phyloP scores from a whole-genome alignment of 2,329 filamentous ascomycete genomes.

The Paecilomyces niveus region DNA sequence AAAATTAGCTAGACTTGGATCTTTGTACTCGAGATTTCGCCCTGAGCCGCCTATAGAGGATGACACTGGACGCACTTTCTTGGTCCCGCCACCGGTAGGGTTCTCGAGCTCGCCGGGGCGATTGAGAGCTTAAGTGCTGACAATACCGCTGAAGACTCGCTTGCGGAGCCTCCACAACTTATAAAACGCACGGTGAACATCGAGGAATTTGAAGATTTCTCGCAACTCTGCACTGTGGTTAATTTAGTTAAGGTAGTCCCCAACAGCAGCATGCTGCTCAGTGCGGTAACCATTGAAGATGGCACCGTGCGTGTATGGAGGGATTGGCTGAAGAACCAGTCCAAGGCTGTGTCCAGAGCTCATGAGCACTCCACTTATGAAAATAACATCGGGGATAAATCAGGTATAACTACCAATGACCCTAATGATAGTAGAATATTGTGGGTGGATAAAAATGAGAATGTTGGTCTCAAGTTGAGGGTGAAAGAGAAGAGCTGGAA shows the following conservation, averaged over 20 bases:
- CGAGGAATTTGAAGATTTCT: slow-evolving; percentile 65
- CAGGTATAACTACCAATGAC: slow-evolving; percentile 9
- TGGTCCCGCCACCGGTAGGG: not conserved
- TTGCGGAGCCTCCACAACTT: slow-evolving; percentile 7
- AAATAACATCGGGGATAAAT: slow-evolving; percentile 8
- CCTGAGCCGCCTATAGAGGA: slow-evolving; percentile 53
- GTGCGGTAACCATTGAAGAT: slow-evolving; percentile 60
- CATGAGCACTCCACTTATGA: slow-evolving; percentile 13
- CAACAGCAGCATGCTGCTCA: slow-evolving; percentile 54
- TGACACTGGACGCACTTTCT: not conserved
- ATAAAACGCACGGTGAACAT: slow-evolving; percentile 57
- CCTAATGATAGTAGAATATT: slow-evolving; percentile 45
- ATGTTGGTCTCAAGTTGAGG: slow-evolving; percentile 62
- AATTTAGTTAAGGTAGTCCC: slow-evolving; percentile 63
- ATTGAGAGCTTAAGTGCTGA: slow-evolving; percentile 13
- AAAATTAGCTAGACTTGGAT: slow-evolving; percentile 42
- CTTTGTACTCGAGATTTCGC: slow-evolving; percentile 64
- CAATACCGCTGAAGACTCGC: not conserved
- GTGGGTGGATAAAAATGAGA: slow-evolving; percentile 59
- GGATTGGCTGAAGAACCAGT: slow-evolving; percentile 56
- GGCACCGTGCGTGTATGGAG: slow-evolving; percentile 65
- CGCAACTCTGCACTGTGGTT: slow-evolving; percentile 62
- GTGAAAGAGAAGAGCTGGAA: slow-evolving; percentile 49
- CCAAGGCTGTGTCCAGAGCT: slow-evolving; percentile 3
- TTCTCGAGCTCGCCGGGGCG: slow-evolving; percentile 20